Evolutionary conservation across 129 eudicot genomes (phyloP).

Genomic region (Saussurea involucrata): DNA sequence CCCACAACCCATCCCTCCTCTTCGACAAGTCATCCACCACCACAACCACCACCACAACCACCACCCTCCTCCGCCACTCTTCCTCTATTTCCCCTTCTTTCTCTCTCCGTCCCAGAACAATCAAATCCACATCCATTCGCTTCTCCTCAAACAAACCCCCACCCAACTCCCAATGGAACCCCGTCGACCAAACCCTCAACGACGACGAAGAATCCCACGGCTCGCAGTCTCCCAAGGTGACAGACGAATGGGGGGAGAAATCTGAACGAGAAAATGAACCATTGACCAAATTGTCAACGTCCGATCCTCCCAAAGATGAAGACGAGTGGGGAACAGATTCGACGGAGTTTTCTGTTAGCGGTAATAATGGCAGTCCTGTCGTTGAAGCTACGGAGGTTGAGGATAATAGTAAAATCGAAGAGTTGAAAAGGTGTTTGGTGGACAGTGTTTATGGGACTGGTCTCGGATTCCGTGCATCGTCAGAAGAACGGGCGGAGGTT

Average conservation of each 20-base stretch:
- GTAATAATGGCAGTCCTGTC: slow-evolving; percentile 40
- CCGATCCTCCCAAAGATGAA: slow-evolving; percentile 70
- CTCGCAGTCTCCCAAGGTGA: slow-evolving; percentile 2
- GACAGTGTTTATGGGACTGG: slow-evolving; percentile 85
- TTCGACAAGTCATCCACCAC: slow-evolving; percentile 23
- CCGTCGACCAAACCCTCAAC: slow-evolving; percentile 35
- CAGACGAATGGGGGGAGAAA: slow-evolving; percentile 94
- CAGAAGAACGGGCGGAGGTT: slow-evolving; percentile 83
- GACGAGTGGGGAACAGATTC: slow-evolving; percentile 70
- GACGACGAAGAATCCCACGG: slow-evolving; percentile 46
- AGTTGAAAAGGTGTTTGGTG: slow-evolving; percentile 70
- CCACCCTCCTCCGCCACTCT: slow-evolving; percentile 8
- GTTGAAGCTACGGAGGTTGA: not conserved
- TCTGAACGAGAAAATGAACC: slow-evolving; percentile 68
- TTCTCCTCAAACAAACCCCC: slow-evolving; percentile 40
- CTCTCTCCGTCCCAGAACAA: slow-evolving; percentile 10
- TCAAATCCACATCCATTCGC: slow-evolving; percentile 6
- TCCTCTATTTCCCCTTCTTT: slow-evolving; percentile 1
- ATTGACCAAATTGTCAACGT: slow-evolving; percentile 35
- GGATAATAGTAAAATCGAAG: slow-evolving; percentile 32
- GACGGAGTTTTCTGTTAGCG: slow-evolving; percentile 4
- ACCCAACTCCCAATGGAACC: slow-evolving; percentile 29
- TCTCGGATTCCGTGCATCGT: slow-evolving; percentile 70
- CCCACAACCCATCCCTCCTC: slow-evolving; percentile 33
- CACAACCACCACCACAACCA: slow-evolving; percentile 18